Evolutionary conservation across 1,139 yeast genomes (phyloP), one percentile per base, ranked within the genome.

Genomic region (Nakaseomyces bracarensis): DNA sequence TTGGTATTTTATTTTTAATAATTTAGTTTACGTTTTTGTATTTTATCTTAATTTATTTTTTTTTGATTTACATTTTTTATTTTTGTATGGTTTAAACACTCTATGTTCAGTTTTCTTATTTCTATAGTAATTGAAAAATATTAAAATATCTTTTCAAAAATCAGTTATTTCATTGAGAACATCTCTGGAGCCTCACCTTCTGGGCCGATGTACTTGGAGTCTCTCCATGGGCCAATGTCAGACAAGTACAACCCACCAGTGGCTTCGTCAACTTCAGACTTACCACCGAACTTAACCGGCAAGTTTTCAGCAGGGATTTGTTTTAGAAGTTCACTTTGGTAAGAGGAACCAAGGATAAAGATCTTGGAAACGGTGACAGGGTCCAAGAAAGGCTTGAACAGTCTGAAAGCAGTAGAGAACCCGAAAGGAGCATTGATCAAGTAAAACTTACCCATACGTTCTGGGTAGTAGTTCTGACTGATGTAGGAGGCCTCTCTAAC

Each of bases 391-490:
- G 94, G 91, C 69, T 86, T 87, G 69, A 91, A 85, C 48, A 89
- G 63, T 62, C 77, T 77, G 73, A 91, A 91, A 29, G 95, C 97
- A 38, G 96, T 81, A 30, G 95, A 79, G 68, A 91, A 91, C 4
- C 98, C 98, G 64, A 87, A 91, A 49, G 98, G 98, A 2, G 98
- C 95, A 63, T 91, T 91, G 67, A 91, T 85, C 58, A 89, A 71
- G 68, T 86, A 91, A 63, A 91, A 91, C 67, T 86, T 87, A 58
- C 98, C 97, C 97, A 91, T 89, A 68, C 98, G 82, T 71, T 91
- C 98, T n/a, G 98, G 98, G 65, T 91, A 91, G 67, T 83, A 91
- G 70, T 91, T 86, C 69, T 91, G 98, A 49, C 97, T 96, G 59
- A 91, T 86, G 56, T 75, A 70, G 16, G 96, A 84, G 21, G 98